Percentiles rank a stretch among this genome's conserved stretches.
phyloP scores from a whole-genome alignment of 768 basidiomycete species.

The Russula foetens region DNA sequence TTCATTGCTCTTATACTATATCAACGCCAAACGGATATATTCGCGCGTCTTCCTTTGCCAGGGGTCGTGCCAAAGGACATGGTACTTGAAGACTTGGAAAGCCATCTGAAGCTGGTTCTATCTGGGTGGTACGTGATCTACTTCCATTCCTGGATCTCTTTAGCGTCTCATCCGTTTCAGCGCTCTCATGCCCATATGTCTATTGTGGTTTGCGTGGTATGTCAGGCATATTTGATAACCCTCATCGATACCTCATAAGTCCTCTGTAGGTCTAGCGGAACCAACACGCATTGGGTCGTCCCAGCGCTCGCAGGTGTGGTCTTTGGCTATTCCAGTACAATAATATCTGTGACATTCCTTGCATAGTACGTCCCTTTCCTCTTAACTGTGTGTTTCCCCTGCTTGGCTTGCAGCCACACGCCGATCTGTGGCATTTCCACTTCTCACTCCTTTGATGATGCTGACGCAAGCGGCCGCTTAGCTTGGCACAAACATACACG shows the following conservation, averaged over 20 bases:
- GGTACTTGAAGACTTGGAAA: slow-evolving; percentile 8
- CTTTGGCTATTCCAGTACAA: slow-evolving; percentile 20
- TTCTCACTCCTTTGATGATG: not conserved
- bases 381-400: not conserved
- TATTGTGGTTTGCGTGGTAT: slow-evolving; percentile 25
- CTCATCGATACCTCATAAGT: not conserved
- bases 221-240: not conserved
- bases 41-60: slow-evolving; percentile 16
- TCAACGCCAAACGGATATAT: slow-evolving; percentile 6
- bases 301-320: slow-evolving; percentile 22
- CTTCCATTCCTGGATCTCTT: not conserved
- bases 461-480: not conserved
- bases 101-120: slow-evolving; percentile 19
- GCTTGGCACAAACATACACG: slow-evolving; percentile 19
- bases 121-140: slow-evolving; percentile 17
- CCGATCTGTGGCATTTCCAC: too few relatives aligned
- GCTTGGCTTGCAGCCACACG: too few relatives aligned
- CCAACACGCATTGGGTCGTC: slow-evolving; percentile 20
- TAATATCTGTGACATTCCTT: slow-evolving; percentile 21
- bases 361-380: slow-evolving; percentile 13
- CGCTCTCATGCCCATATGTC: slow-evolving; percentile 18
- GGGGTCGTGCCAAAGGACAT: slow-evolving; percentile 6
- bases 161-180: not conserved
- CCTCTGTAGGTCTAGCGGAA: slow-evolving; percentile 20
- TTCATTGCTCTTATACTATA: slow-evolving; percentile 9